Conservation (phyloP, 2,329 filamentous ascomycete genomes). For the Pleoardoris graminearum region DNA sequence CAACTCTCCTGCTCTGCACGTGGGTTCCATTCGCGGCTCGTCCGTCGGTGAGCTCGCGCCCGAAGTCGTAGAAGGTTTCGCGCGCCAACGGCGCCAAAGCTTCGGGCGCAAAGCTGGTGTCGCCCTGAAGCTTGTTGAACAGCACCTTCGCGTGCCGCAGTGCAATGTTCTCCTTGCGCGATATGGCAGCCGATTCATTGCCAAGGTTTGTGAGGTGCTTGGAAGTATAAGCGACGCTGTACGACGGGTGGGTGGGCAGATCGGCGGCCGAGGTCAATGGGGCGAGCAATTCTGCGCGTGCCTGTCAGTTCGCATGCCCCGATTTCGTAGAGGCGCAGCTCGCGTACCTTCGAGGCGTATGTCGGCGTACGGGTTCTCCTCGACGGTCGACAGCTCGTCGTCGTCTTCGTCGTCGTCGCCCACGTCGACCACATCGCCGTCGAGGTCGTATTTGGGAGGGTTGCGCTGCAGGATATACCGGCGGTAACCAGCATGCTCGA, state of each 20-base stretch:
- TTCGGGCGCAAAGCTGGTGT: constrained; percentile 67
- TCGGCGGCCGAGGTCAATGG: constrained; percentile 76
- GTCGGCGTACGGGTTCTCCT: constrained; percentile 74
- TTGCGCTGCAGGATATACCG: constrained; percentile 76
- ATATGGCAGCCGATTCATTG: constrained; percentile 68
- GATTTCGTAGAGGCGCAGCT: neutral
- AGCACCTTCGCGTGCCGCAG: constrained; percentile 76
- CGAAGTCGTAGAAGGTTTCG: constrained; percentile 25
- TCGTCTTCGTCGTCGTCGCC: constrained; percentile 71
- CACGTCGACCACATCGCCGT: constrained; percentile 75
- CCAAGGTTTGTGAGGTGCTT: constrained; percentile 73
- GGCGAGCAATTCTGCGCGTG: constrained; percentile 66
- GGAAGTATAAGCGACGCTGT: constrained; percentile 74
- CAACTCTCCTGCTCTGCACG: constrained; percentile 9
- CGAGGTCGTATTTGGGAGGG: constrained; percentile 72
- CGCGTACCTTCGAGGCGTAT: constrained; percentile 70
- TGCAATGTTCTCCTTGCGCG: constrained; percentile 73
- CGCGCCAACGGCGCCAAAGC: constrained; percentile 55
- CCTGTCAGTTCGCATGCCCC: constrained; percentile 31
- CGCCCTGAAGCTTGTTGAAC: constrained; percentile 72
- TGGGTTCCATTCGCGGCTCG: constrained; percentile 16
- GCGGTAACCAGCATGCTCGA: constrained; percentile 73
- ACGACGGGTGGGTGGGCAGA: constrained; percentile 71
- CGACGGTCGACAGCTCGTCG: constrained; percentile 61
- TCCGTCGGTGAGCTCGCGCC: constrained; percentile 16